Base-by-base conservation (phyloP, 805 yeast species). In the Monosporozyma siamensis region DNA sequence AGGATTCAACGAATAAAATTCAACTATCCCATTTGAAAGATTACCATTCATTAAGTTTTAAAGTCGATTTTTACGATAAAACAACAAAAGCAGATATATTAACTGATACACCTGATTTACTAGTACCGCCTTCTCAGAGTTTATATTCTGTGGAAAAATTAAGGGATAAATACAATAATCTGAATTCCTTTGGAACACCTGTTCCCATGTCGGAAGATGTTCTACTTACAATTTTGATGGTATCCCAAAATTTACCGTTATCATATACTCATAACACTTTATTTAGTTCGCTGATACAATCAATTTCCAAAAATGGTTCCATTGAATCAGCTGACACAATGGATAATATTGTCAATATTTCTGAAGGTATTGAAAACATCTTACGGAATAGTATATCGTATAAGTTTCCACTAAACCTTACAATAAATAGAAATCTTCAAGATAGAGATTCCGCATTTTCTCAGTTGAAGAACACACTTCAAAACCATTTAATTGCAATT, bases 211-310 rank as follows among this genome's bases (percentile, higher is more conserved):
- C 41, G 6, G 24, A 31, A 30, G 35, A 14, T 30, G 20, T 21
- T 14, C 6, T 39, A 9, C 11, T 48, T n/a, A 26, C 53, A 7
- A n/a, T 50, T 17, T 10, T 46, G 7, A 35, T 48, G 18, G 48
- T 43, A 6, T 34, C 50, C 4, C 48, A 50, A 36, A 43, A 46
- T 35, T 37, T 50, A 29, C 44, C 50, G 6, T 32, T 44, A 9
- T 23, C 42, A 3, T 40, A 44, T 20, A 24, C 42, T 7, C 34
- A 44, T 8, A 48, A 27, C 7, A 15, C 40, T 12, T 12, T 43
- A 14, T 45, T 48, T 18, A 23, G 23, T 8, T 40, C 34, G 4
- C 18, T 48, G 12, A 12, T 48, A 4, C 14, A 38, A 10, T 24
- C 17, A 10, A 24, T 46, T 24, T 43, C 44, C 4, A 27, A 25